Evolutionary conservation across 2,329 filamentous ascomycete genomes (phyloP), one percentile per base, ranked within the genome.

Genomic region (Trichoderma arundinaceum): DNA sequence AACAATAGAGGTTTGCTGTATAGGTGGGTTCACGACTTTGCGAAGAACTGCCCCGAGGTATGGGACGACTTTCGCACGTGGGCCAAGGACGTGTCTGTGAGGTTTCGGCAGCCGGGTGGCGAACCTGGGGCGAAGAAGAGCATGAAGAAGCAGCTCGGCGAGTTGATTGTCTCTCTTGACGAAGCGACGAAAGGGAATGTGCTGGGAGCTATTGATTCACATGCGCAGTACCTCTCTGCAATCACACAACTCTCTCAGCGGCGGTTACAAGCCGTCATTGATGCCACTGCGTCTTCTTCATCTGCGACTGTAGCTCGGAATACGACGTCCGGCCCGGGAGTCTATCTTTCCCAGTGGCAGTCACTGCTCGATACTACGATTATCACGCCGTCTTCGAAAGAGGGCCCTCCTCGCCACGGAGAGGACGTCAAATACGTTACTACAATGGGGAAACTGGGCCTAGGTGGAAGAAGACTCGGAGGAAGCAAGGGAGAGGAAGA

Each of bases 271-370:
- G 76, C 77, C 1, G 83, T 92, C 28, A 80, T 92, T 51, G 68
- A 72, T 4, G 71, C 51, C 2, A 44, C 63, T 43, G 54, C 17
- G 3, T 13, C 52, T 19, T 41, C 44, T 2, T 33, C 58, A 0
- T 22, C 51, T 17, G 1, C 48, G 1, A 33, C 60, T 28, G 4
- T 22, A 35, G 12, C 13, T 38, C 58, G 13, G 13, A 46, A 33
- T 7, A 19, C 66, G 58, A 71, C 84, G 61, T 82, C 81, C 28
- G 90, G 90, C 0, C 90, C 91, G 0, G 91, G 91, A 1, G 85
- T 90, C 53, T 94, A 90, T 72, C 83, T 93, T 28, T 82, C 86
- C 1, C 84, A 87, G 57, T 94, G 91, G 91, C 89, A 92, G 73
- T 80, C 84, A 0, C 79, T 93, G 7, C 80, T 94, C 3, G 88